Conservation (phyloP, 2,329 filamentous ascomycete genomes). For the Akanthomyces lecanii region DNA sequence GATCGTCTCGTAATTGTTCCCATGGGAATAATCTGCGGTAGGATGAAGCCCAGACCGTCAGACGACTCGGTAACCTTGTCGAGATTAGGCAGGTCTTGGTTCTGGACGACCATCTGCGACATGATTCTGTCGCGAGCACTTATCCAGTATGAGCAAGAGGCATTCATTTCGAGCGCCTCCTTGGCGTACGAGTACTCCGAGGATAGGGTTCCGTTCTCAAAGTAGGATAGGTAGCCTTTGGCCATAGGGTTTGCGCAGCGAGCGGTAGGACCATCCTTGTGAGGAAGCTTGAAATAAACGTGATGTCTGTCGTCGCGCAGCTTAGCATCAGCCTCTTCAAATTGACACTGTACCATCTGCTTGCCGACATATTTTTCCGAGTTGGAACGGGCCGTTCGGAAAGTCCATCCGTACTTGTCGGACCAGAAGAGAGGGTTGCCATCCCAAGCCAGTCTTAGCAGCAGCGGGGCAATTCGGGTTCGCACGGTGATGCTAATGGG, state of each 20-base stretch:
- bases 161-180: constrained; percentile 96
- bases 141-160: constrained; percentile 98
- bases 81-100: constrained; percentile 50
- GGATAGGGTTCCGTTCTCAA: constrained; percentile 81
- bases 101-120: constrained; percentile 92
- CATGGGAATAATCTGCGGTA: constrained; percentile 97
- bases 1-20: constrained; percentile 91
- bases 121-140: constrained; percentile 88
- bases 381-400: constrained; percentile 64
- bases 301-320: constrained; percentile 63
- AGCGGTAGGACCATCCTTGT: constrained; percentile 86
- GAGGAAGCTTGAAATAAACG: constrained; percentile 87
- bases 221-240: constrained; percentile 85
- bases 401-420: constrained; percentile 88
- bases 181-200: constrained; percentile 90
- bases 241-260: constrained; percentile 84
- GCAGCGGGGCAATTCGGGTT: constrained; percentile 78
- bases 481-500: constrained; percentile 78
- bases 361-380: constrained; percentile 62
- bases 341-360: constrained; percentile 70
- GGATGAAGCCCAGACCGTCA: constrained; percentile 64
- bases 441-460: constrained; percentile 85
- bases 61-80: constrained; percentile 22
- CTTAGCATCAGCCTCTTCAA: constrained; percentile 66
- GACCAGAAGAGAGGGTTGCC: constrained; percentile 89